These are phyloP conservation scores for Zygotorulaspora mrakii DNA, from an alignment of 1,139 yeast species.

Conservation along the genomic window DNA sequence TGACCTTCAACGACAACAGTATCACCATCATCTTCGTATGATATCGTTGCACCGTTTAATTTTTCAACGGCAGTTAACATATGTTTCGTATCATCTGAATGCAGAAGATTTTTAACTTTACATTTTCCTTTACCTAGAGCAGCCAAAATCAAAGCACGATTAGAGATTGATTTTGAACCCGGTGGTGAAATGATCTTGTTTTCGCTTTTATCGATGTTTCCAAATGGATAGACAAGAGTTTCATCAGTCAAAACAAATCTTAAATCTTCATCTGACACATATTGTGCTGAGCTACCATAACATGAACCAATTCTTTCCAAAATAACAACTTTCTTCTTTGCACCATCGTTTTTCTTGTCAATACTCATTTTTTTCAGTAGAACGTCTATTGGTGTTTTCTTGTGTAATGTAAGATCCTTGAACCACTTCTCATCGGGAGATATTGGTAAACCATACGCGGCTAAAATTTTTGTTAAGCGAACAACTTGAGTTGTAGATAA, in stretches of 20 bases:
- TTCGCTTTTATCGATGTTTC: conserved; percentile 41
- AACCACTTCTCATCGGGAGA: conserved; percentile 72
- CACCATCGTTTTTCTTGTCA: conserved; percentile 94
- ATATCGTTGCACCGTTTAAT: conserved; percentile 76
- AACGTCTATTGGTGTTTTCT: conserved; percentile 66
- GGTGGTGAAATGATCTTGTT: conserved; percentile 67
- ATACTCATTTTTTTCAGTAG: conserved; percentile 84
- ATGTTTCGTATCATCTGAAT: conserved; percentile 92
- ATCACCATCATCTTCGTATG: conserved; percentile 81
- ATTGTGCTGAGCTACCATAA: conserved; percentile 82
- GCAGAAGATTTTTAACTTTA: conserved; percentile 76
- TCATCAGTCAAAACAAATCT: conserved; percentile 85
- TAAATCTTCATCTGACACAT: conserved; percentile 74
- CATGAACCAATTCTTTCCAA: conserved; percentile 84
- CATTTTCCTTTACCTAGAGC: conserved; percentile 88
- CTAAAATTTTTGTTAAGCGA: conserved; percentile 74
- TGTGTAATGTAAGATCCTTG: conserved; percentile 62
- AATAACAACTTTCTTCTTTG: conserved; percentile 80
- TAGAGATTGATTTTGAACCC: conserved; percentile 95
- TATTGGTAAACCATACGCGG: conserved; percentile 82
- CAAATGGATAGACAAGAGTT: conserved; percentile 59
- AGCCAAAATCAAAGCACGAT: conserved; percentile 88
- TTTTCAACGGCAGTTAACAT: conserved; percentile 84
- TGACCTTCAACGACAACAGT: conserved; percentile 82
- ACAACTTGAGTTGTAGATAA: conserved; percentile 93